Conservation (phyloP, 768 basidiomycete species). For the Tylopilus balloui region DNA sequence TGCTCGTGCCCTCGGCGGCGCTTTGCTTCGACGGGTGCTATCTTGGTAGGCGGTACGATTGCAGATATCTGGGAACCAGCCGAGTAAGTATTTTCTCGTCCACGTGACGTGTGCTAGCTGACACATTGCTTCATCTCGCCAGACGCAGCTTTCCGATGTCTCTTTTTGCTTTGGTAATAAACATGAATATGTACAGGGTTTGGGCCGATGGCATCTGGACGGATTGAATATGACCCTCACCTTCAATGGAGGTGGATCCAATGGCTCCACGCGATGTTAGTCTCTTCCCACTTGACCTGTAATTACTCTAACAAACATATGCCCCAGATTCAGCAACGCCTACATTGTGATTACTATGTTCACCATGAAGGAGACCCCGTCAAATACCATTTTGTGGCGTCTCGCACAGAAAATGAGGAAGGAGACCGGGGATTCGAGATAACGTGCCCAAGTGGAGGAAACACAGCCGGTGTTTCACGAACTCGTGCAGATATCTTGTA, state of each 20-base stretch:
- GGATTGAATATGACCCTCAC: conserved; percentile 55
- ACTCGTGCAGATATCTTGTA: conserved; percentile 65
- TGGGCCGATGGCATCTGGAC: conserved; percentile 60
- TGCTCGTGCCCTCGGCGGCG: conserved; percentile 58
- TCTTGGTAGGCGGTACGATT: conserved; percentile 68
- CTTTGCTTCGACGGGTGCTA: conserved; percentile 62
- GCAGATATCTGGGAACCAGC: conserved; percentile 61
- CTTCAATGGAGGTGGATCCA: conserved; percentile 80
- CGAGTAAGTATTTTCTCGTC: conserved; percentile 41
- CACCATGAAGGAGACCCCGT: conserved; percentile 67
- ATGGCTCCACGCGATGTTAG: conserved; percentile 68
- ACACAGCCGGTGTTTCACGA: conserved; percentile 50
- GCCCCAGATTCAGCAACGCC: conserved; percentile 44
- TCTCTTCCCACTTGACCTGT: conserved; percentile 5
- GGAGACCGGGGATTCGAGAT: too few species aligned
- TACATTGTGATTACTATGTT: conserved; percentile 50
- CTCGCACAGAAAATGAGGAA: conserved; percentile 60
- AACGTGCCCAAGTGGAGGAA: conserved; percentile 62
- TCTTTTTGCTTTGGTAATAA: conserved; percentile 57
- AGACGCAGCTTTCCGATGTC: conserved; percentile 77
- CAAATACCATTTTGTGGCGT: conserved; percentile 60
- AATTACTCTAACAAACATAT: background rate
- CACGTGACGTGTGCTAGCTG: background rate
- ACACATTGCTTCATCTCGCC: background rate
- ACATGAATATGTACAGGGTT: conserved; percentile 59